Evolutionary conservation across 2,329 filamentous ascomycete species (phyloP).

Genomic region (Dothistroma pini): DNA sequence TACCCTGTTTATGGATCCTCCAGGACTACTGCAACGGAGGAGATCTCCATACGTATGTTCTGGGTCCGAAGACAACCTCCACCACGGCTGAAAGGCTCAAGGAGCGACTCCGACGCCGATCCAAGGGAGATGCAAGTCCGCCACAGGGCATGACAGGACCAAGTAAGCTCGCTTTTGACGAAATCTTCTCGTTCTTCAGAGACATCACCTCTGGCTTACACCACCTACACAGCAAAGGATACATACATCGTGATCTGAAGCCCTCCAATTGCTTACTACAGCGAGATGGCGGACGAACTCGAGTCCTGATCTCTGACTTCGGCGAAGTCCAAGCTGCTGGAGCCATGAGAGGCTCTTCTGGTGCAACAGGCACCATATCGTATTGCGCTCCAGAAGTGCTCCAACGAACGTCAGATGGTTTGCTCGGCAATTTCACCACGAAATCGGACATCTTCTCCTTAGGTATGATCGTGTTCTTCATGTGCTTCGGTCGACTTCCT

Average conservation of each 20-base stretch:
- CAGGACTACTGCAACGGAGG: conserved; percentile 97
- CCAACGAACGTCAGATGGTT: conserved; percentile 59
- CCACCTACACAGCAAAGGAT: conserved; percentile 84
- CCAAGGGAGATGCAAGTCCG: conserved; percentile 69
- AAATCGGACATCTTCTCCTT: conserved; percentile 99
- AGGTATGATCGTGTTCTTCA: conserved; percentile 97
- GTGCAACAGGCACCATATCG: conserved; percentile 91
- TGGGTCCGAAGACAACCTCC: conserved; percentile 71
- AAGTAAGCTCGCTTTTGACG: conserved; percentile 68
- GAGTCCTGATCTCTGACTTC: conserved; percentile 93
- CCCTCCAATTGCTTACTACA: conserved; percentile 93
- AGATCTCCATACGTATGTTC: conserved; percentile 81
- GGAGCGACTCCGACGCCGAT: conserved; percentile 76
- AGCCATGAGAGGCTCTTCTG: conserved; percentile 78
- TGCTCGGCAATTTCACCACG: conserved; percentile 87
- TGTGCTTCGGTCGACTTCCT: conserved; percentile 88
- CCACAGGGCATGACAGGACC: conserved; percentile 51
- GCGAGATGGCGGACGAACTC: conserved; percentile 60
- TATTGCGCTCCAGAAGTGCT: conserved; percentile 89
- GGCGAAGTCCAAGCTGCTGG: conserved; percentile 91
- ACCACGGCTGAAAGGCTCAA: conserved; percentile 75
- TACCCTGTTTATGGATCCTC: conserved; percentile 93
- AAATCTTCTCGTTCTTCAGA: conserved; percentile 95
- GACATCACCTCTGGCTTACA: conserved; percentile 91
- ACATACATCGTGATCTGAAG: conserved; percentile 94